Conservation (phyloP, 2,329 filamentous ascomycete genomes). For the Metarhizium rileyi region DNA sequence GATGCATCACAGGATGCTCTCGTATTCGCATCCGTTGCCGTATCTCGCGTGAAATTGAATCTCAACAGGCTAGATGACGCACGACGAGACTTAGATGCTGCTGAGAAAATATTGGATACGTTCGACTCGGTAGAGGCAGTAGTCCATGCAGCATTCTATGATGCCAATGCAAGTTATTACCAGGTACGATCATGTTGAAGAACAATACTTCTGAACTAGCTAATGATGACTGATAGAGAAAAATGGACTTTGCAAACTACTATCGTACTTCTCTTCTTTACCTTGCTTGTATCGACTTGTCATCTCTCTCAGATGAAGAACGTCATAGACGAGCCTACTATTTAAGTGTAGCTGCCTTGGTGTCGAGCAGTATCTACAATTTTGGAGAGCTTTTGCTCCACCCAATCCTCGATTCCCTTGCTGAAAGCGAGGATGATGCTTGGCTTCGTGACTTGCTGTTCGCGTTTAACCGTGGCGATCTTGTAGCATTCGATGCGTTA, state of each 20-base stretch:
- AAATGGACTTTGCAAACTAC: constrained; percentile 89
- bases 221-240: constrained; percentile 32
- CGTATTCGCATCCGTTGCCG: constrained; percentile 86
- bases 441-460: constrained; percentile 96
- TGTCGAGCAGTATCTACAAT: constrained; percentile 96
- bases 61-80: constrained; percentile 73
- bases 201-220: background rate
- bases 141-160: constrained; percentile 94
- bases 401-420: constrained; percentile 81
- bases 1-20: constrained; percentile 90
- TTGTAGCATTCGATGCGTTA: constrained; percentile 76
- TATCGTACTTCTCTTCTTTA: constrained; percentile 97
- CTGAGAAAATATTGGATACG: constrained; percentile 76
- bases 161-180: constrained; percentile 90
- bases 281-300: constrained; percentile 86
- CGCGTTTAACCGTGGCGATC: constrained; percentile 92
- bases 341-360: constrained; percentile 81
- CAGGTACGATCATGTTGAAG: constrained; percentile 39
- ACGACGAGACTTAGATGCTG: constrained; percentile 75
- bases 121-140: constrained; percentile 95
- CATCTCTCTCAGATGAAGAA: constrained; percentile 62
- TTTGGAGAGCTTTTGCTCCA: constrained; percentile 98
- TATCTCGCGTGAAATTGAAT: constrained; percentile 77
- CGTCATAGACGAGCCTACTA: constrained; percentile 81
- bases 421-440: constrained; percentile 57